Evolutionary conservation across 495 filamentous ascomycete genomes (phyloP).

Genomic region (Penicillium lividum): DNA sequence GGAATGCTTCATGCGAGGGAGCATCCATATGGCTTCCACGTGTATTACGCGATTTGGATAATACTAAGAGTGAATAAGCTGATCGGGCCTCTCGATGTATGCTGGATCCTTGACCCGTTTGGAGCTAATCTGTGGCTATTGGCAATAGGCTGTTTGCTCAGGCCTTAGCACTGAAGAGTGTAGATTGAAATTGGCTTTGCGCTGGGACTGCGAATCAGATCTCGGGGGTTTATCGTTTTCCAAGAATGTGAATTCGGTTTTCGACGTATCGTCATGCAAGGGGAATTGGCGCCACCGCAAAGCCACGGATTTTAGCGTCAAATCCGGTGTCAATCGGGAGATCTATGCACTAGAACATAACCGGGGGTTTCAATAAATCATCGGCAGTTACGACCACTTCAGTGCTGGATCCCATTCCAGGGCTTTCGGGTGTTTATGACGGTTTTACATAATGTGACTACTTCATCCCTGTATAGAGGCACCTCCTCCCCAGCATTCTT

Average conservation of each 20-base stretch:
- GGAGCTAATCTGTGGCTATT: background rate
- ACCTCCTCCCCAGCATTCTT: conserved; percentile 6
- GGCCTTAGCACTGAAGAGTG: background rate
- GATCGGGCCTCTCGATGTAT: background rate
- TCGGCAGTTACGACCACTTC: background rate
- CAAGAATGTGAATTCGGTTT: background rate
- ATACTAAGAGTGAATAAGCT: background rate
- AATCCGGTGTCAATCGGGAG: background rate
- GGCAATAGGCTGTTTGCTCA: background rate
- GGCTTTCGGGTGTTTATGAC: background rate
- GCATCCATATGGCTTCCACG: conserved; percentile 33
- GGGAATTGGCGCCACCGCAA: background rate
- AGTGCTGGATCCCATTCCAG: background rate
- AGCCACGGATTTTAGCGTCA: conserved; percentile 13
- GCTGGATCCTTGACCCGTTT: too few species aligned
- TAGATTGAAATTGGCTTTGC: background rate
- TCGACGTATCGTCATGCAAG: background rate
- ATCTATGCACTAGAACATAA: background rate
- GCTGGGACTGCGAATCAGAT: background rate
- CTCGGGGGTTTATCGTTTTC: background rate
- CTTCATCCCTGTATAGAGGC: background rate
- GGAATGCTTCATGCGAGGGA: conserved; percentile 28
- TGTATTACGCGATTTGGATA: conserved; percentile 13
- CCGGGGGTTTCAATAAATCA: background rate
- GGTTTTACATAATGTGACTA: background rate